phyloP scores from a whole-genome alignment of 148 eudicot genomes.

The Rhododendron ferrugineum region DNA sequence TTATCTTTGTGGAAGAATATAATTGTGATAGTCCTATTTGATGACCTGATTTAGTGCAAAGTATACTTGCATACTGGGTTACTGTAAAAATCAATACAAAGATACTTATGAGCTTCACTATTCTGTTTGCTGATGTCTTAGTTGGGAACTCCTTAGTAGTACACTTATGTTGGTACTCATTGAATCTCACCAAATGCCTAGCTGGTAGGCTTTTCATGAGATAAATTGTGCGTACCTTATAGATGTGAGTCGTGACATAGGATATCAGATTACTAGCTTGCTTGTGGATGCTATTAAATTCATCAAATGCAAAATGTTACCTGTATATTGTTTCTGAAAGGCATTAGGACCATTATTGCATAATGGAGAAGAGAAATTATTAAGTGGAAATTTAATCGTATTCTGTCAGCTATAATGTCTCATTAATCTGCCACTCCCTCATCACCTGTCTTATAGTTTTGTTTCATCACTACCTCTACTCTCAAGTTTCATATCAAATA shows the following conservation, averaged over 20 bases:
- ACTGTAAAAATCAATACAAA: neutral
- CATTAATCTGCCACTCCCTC: neutral
- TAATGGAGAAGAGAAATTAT: neutral
- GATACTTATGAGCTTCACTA: neutral
- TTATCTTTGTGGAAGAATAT: neutral
- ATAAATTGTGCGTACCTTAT: neutral
- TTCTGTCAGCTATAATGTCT: neutral
- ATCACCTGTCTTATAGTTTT: neutral
- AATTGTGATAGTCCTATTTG: neutral
- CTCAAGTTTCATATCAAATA: neutral
- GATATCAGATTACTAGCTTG: neutral
- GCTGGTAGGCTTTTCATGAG: neutral
- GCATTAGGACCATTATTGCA: neutral
- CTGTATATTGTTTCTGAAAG: neutral
- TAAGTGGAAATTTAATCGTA: neutral
- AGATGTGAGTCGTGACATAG: neutral
- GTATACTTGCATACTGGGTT: neutral
- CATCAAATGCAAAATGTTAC: neutral
- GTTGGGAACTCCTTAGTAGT: neutral
- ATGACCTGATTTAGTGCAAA: neutral
- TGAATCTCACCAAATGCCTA: neutral
- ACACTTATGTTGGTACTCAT: neutral
- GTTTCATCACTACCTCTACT: neutral
- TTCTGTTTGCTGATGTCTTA: neutral
- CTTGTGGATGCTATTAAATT: neutral